Base-by-base conservation (phyloP, 2,329 filamentous ascomycete species). In the Talaromyces sp. region DNA sequence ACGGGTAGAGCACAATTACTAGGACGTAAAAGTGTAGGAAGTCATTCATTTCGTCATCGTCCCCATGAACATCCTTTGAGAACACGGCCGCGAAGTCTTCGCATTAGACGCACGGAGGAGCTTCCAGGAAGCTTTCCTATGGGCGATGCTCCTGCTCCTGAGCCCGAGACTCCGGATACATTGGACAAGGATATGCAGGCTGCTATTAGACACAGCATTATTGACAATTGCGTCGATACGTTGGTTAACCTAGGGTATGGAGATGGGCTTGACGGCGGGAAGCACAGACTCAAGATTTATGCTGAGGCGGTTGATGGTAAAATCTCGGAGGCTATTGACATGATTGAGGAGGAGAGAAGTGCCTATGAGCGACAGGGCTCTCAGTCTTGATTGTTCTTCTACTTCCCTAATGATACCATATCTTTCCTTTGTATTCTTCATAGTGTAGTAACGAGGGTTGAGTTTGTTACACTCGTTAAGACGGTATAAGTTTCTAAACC, bases 281-380 rank as follows among this genome's bases (percentile, higher is more conserved):
- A 62, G 29, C 66, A 74, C 31, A 70, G 79, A 49, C 69, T 81
- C 59, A 67, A 68, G 32, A 69, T 80, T 10, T 81, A 79, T 70
- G 79, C 79, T 14, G 73, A 74, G 27, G 78, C 77, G 27, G 74
- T 76, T 14, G 70, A 76, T 24, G 77, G 78, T 17, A 72, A 71
- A 56, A 66, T 81, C 24, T 67, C 67, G 27, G 76, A 79, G 57
- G 79, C 79, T 2, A 80, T 81, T 64, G 78, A 80, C 53, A 79
- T 81, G 74, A 80, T 81, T 63, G 78, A 80, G 62, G 79, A 81
- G 61, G 79, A 81, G 61, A 72, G 76, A 50, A 75, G 73, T 59
- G 76, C 69, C 3, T 79, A 78, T 66, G 70, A 71, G 35, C 66
- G 73, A 52, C 69, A 67, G 26, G 52, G 60, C 46, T 59, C 62